Percentiles rank a stretch among this genome's conserved stretches.
Evolutionary conservation across 495 filamentous ascomycete species (phyloP).

Genomic region (Penicillium longicatenatum): DNA sequence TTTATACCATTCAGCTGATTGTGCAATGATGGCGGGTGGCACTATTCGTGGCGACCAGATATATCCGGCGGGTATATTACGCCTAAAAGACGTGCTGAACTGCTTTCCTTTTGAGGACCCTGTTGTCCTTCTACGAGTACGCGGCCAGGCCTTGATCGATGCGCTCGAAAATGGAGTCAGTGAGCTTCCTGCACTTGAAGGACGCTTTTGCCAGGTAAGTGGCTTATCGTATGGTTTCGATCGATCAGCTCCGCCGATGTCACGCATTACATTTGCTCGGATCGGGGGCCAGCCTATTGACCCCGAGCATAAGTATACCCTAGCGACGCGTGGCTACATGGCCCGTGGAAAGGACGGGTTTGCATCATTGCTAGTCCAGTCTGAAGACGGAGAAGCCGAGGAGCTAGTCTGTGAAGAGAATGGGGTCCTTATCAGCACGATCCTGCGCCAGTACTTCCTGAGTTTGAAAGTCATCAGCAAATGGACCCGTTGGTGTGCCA

Average conservation of each 20-base stretch:
- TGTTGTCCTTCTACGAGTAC: conserved; percentile 71
- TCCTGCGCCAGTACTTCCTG: conserved; percentile 88
- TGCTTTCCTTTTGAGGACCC: conserved; percentile 95
- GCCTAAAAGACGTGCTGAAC: conserved; percentile 72
- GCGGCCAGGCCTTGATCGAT: conserved; percentile 65
- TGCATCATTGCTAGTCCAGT: conserved; percentile 64
- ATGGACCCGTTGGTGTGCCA: conserved; percentile 68
- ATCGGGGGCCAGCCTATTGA: conserved; percentile 63
- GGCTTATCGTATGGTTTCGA: conserved; percentile 75
- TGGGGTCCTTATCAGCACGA: conserved; percentile 78
- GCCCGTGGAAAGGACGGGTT: conserved; percentile 85
- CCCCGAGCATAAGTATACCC: conserved; percentile 57
- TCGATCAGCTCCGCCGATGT: conserved; percentile 55
- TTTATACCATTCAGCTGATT: conserved; percentile 76
- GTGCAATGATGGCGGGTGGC: conserved; percentile 80
- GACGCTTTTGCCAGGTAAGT: conserved; percentile 73
- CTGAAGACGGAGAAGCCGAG: conserved; percentile 71
- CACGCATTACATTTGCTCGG: conserved; percentile 62
- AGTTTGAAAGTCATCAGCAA: conserved; percentile 73
- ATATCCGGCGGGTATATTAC: conserved; percentile 75
- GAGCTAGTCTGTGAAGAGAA: conserved; percentile 83
- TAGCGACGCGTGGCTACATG: conserved; percentile 86
- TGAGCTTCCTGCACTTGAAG: conserved; percentile 80
- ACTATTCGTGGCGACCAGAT: conserved; percentile 92
- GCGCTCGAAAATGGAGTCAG: conserved; percentile 83